Base-by-base conservation (phyloP, 768 basidiomycete genomes). In the Leucogyrophana mollusca region DNA sequence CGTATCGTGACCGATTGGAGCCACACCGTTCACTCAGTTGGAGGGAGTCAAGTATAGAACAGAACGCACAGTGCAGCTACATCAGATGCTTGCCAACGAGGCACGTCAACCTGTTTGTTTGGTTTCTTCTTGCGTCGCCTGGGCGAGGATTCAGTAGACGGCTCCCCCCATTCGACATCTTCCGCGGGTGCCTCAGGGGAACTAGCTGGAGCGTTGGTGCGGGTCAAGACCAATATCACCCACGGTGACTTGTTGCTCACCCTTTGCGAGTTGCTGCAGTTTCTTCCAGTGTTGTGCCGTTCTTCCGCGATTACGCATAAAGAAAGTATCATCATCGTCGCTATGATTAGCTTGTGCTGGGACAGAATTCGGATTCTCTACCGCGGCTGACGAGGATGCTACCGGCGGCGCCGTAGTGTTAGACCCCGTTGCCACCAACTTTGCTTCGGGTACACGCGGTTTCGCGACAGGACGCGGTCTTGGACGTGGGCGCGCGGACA, bases 281-380 rank as follows among this genome's bases (percentile, higher is more conserved):
- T 73, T 74, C 57, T 71, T 78, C 84, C 87, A 88, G 3, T 74
- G 68, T 42, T 74, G 67, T 4, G 70, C 59, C 4, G 78, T 78
- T 41, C 85, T 71, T 48, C 76, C 75, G 35, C 67, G 71, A 59
- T 89, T 91, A 40, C 77, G 77, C 56, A 89, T 77, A 54, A 90
- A 90, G 62, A 79, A 70, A 13, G 77, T 79, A 61, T 90, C 87
- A 40, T 79, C 79, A 47, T 88, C 83, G 9, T 76, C 61, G 64
- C 39, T 67, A 62, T 16, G 62, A 35, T 37, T 33, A 53, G 14
- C 46, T 52, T 33, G 45, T 49, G 25, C 43, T 42, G 42, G 52
- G 45, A 30, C 25, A 18, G 54, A 40, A 4, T 34, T 20, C 17
- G 55, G 46, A 4, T 45, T 34, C 30, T 38, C 22, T 40, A 9